Base-by-base conservation (phyloP, 2,329 filamentous ascomycete species). In the Madurella fahalii region DNA sequence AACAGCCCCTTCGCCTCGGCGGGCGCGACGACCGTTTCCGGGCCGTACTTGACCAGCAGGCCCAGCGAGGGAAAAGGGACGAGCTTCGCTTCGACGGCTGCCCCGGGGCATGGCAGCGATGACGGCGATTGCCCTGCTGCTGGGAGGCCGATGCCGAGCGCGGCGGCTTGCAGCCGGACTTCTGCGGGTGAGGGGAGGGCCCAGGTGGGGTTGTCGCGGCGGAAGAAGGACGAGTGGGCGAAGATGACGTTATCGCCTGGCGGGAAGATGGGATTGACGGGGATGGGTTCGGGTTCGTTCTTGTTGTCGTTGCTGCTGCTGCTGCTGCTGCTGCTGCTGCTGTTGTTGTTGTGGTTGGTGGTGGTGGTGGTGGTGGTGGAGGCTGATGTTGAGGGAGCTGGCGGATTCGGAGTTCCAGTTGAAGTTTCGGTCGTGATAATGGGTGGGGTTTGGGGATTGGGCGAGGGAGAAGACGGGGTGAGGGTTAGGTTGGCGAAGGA, bases 191-290 rank as follows among this genome's bases (percentile, higher is more conserved):
- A 39, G 40, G 60, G 60, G 1, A 62, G 57, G 25, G 57, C 59
- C 7, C 13, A 7, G 49, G 12, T 30, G n/a, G 20, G 5, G 40
- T 8, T 31, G 37, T 9, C 13, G 12, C 41, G 53, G 37, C 40
- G 18, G 51, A 60, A 62, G 54, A 56, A 62, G 45, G 58, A 53
- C 2, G 60, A 62, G 50, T 62, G 60, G 17, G 54, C 58, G 45
- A 62, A 62, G 11, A 62, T 37, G 17, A 62, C 60, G 53, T 60
- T 59, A 39, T 59, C 54, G 37, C 56, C 60, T 9, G 60, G 49
- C 1, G 60, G 60, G 42, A 62, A 62, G 46, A 60, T 42, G 16
- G 51, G 39, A 12, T 40, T 56, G 41, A 54, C 37, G 16, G 40
- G n/a, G 47, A 58, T 53, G 31, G 34, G 37, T 17, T 41, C 31